Evolutionary conservation across 2,329 filamentous ascomycete species (phyloP).

Genomic region (Scedosporium boydii): DNA sequence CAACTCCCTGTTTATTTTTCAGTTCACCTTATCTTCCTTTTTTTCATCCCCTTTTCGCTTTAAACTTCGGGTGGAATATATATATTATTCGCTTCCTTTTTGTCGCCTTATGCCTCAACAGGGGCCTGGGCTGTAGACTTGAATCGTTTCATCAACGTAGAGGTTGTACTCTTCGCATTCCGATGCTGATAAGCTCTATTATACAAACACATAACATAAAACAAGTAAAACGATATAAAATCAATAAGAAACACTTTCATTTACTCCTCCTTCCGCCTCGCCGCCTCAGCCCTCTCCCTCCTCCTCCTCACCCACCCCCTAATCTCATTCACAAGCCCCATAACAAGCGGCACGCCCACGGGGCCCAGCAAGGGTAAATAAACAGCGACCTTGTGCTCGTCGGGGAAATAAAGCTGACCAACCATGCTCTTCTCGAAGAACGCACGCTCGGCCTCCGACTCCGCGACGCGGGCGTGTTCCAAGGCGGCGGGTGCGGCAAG

Average conservation of each 20-base stretch:
- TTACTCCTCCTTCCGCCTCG: constrained; percentile 29
- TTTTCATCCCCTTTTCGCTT: background rate
- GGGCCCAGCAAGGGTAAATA: constrained; percentile 88
- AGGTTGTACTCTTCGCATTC: too few species aligned
- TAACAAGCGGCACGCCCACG: constrained; percentile 77
- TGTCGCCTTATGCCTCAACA: too few species aligned
- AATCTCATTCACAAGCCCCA: constrained; percentile 75
- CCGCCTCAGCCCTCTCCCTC: constrained; percentile 29
- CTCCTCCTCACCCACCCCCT: constrained; percentile 48
- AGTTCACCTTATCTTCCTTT: background rate
- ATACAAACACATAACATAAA: background rate
- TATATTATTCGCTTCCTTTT: too few species aligned
- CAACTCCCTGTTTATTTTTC: background rate
- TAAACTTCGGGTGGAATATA: too few species aligned
- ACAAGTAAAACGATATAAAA: background rate
- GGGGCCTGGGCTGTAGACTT: background rate
- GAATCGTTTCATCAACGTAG: too few species aligned
- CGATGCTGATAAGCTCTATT: too few species aligned
- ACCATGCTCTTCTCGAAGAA: constrained; percentile 99
- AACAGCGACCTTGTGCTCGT: constrained; percentile 96
- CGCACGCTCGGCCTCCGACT: constrained; percentile 80
- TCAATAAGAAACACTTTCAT: background rate
- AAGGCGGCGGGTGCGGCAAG: constrained; percentile 60
- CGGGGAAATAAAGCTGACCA: constrained; percentile 94
- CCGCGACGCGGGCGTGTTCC: constrained; percentile 72